Evolutionary conservation across 2,329 filamentous ascomycete genomes (phyloP).

Genomic region (Epichloe gansuensis): DNA sequence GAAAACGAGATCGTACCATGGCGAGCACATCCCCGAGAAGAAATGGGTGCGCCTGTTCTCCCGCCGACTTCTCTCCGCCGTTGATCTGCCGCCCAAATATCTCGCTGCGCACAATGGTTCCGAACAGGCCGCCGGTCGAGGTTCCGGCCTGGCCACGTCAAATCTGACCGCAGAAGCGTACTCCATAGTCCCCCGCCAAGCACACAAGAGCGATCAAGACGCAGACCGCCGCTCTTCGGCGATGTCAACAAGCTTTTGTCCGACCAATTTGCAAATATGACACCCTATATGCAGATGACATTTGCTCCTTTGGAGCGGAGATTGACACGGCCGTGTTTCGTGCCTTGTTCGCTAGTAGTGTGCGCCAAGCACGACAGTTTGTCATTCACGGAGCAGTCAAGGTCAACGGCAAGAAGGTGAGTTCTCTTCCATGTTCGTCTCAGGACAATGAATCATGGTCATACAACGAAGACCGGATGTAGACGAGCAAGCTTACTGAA

Average conservation of each 20-base stretch:
- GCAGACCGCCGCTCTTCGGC: constrained; percentile 13
- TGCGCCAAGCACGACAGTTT: constrained; percentile 86
- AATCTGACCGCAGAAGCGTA: constrained; percentile 22
- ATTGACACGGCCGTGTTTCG: constrained; percentile 87
- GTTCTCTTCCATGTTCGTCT: constrained; percentile 8
- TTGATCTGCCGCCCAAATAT: constrained; percentile 72
- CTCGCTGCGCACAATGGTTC: constrained; percentile 75
- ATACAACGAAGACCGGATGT: neutral
- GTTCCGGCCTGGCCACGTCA: constrained; percentile 48
- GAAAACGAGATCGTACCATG: constrained; percentile 75
- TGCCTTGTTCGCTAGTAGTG: constrained; percentile 85
- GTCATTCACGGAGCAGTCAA: constrained; percentile 86
- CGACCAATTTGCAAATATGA: constrained; percentile 33
- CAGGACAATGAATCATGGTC: neutral
- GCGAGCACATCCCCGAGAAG: constrained; percentile 84
- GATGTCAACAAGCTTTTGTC: constrained; percentile 23
- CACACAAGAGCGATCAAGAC: constrained; percentile 9
- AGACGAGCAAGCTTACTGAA: constrained; percentile 4
- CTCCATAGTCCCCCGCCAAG: constrained; percentile 16
- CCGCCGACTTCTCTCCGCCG: constrained; percentile 65
- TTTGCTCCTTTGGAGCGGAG: constrained; percentile 85
- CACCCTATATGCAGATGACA: constrained; percentile 93
- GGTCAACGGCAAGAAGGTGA: constrained; percentile 91
- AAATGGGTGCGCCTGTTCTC: constrained; percentile 93
- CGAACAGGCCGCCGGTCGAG: constrained; percentile 70